Base-by-base conservation (phyloP, 169 alveolate genomes). In the Besnoitia besnoiti region DNA sequence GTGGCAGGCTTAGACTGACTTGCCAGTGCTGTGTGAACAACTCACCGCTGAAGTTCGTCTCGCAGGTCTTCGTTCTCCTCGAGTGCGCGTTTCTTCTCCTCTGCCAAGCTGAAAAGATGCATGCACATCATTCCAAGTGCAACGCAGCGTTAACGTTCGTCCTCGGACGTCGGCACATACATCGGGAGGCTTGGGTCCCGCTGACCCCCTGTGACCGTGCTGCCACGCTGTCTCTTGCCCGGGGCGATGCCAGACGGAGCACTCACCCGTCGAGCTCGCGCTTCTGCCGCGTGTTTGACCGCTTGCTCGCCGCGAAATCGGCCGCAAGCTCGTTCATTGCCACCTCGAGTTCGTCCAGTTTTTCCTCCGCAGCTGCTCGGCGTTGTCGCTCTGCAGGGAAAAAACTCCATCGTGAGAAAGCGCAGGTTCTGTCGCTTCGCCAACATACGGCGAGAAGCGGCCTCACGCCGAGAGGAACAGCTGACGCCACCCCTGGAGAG, bases 191-290 rank as follows among this genome's bases (percentile, higher is more conserved):
- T n/a, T 49, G 55, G 55, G 24, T 49, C 24, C 14, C 55, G 14
- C 55, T 49, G 55, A 49, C 55, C 55, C 55, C 5, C 14, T 14
- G 55, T 14, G 55, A 49, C 55, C 55, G 55, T 14, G 55, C 55
- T 14, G 24, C 14, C 55, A 49, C 55, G 55, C 24, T 14, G 55
- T 49, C 55, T 8, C 24, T 14, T 14, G 24, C 67, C 24, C 67
- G 24, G 30, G 8, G 82, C 39, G 39, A 10, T 62, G 82, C 82
- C 46, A 0, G 44, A 21, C 82, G 82, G n/a, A 73, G 44, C 82
- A 73, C 82, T n/a, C 7, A 73, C 82, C 82, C n/a, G 46, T 73
- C 82, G 44, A 73, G 82, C 40, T 73, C 47, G 46, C 82, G 82
- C 21, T 73, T 73, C 47, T 73, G 46, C 46, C 82, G 82, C 47